These are phyloP conservation scores for Amborella trichopoda DNA, from an alignment of 164 flowering plant genomes.

Conservation along the genomic window DNA sequence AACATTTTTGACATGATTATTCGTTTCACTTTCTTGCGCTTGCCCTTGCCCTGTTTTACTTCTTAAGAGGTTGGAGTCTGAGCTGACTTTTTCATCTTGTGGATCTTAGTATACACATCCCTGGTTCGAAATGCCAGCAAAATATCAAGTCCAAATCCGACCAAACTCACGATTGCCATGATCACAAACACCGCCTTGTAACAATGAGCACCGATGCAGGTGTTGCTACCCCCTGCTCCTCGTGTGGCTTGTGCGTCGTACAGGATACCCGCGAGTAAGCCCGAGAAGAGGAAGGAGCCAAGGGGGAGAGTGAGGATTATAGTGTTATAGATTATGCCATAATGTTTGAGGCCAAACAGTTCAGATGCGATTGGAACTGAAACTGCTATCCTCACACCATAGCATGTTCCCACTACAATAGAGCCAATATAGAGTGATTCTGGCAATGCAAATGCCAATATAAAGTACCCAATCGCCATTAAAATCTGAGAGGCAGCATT, in stretches of 20 bases:
- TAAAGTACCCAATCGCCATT: slow-evolving; percentile 68
- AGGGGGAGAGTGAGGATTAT: slow-evolving; percentile 79
- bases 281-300: slow-evolving; percentile 91
- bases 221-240: slow-evolving; percentile 56
- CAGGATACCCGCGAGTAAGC: slow-evolving; percentile 66
- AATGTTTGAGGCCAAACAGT: slow-evolving; percentile 82
- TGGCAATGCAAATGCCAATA: slow-evolving; percentile 70
- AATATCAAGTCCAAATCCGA: slow-evolving; percentile 64
- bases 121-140: slow-evolving; percentile 48
- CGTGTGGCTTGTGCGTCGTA: slow-evolving; percentile 66
- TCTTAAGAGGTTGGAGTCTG: too few species aligned
- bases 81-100: too few species aligned
- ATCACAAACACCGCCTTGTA: slow-evolving; percentile 64
- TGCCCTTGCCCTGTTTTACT: too few species aligned
- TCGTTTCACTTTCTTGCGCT: too few species aligned
- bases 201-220: slow-evolving; percentile 76
- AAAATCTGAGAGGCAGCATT: slow-evolving; percentile 80
- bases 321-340: slow-evolving; percentile 77
- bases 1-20: too few species aligned
- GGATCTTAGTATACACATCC: slow-evolving; percentile 43
- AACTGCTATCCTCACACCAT: slow-evolving; percentile 75
- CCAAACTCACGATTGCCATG: slow-evolving; percentile 54
- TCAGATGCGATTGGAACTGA: slow-evolving; percentile 86
- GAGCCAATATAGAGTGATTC: slow-evolving; percentile 80
- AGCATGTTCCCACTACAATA: slow-evolving; percentile 65